Percentiles rank a stretch among this genome's conserved stretches.
These are phyloP conservation scores for Collybia nuda DNA, from an alignment of 768 basidiomycete species.

Conservation along the genomic window DNA sequence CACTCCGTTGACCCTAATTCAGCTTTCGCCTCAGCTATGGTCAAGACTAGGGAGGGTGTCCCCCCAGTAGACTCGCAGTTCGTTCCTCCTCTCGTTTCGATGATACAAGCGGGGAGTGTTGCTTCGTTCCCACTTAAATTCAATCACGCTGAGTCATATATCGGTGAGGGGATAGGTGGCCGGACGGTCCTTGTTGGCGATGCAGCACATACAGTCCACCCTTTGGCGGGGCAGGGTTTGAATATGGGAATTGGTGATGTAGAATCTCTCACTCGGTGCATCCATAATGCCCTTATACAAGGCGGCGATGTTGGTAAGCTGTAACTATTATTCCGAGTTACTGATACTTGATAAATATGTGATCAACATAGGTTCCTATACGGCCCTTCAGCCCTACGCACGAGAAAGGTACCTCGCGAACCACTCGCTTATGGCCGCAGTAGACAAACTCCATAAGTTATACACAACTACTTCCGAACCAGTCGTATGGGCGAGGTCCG, in stretches of 20 bases:
- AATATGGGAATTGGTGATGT: conserved; percentile 94
- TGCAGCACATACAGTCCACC: conserved; percentile 93
- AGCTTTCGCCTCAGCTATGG: conserved; percentile 53
- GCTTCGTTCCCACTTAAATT: conserved; percentile 92
- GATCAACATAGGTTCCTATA: conserved; percentile 61
- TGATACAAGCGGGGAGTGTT: conserved; percentile 68
- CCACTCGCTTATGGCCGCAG: conserved; percentile 78
- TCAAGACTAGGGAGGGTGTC: conserved; percentile 39
- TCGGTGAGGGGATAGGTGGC: conserved; percentile 64
- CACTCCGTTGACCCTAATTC: conserved; percentile 67
- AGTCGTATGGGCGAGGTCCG: conserved; percentile 83
- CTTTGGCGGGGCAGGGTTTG: conserved; percentile 93
- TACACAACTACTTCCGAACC: conserved; percentile 68
- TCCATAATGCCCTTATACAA: conserved; percentile 50
- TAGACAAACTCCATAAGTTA: conserved; percentile 89
- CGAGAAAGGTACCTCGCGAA: conserved; percentile 83
- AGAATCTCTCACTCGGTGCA: conserved; percentile 63
- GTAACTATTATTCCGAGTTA: background rate
- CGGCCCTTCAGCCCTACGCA: conserved; percentile 73
- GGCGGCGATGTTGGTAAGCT: conserved; percentile 85
- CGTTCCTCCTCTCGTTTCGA: conserved; percentile 73
- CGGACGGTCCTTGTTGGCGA: conserved; percentile 93
- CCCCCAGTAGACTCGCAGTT: conserved; percentile 59
- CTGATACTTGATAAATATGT: background rate
- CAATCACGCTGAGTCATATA: conserved; percentile 83